Evolutionary conservation across 2,329 filamentous ascomycete species (phyloP), one percentile per base, ranked within the genome.

Genomic region (Orbilia javanica): DNA sequence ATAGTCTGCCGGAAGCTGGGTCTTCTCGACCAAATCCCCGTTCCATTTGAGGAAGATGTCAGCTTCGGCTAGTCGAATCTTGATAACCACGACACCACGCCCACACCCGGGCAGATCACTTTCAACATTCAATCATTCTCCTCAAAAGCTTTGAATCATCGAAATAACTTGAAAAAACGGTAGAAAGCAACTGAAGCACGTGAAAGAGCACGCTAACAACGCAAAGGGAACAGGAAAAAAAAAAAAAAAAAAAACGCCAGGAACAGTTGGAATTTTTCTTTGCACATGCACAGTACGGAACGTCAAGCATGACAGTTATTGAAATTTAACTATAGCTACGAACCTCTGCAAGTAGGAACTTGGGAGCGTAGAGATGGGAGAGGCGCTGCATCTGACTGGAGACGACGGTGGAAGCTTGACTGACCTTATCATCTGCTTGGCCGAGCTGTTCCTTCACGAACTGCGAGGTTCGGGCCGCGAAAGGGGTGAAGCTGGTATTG

Each of bases 391-490:
- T 48, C 29, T 72, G 60, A 50, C 65, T 39, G 53, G 74, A 78
- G 18, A 72, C 34, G 52, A 55, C 53, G 52, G 57, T 25, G 73
- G 76, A 72, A 65, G 68, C 64, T 74, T 70, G 44, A 75, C 78
- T 79, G 78, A 94, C 93, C 91, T 96, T 97, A 85, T 98, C 96
- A 81, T 97, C 94, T 79, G 90, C 93, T 86, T 96, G 93, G 64
- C 96, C 96, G 79, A 98, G 89, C 86, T 97, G 94, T 86, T 99
- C 96, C 88, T 97, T 97, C 84, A 97, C 93, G 87, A 95, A 96
- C 87, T 99, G 96, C 85, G 97, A 93, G 72, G 94, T 97, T 83
- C 95, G 92, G 83, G 93, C 92, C 80, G 94, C 94, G 84, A 97
- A 97, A 39, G 96, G 96, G 81, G 93, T 94, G 85, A 98, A 87